Evolutionary conservation across 441 rosid species (phyloP).

Genomic region (Macaranga tanarius): DNA sequence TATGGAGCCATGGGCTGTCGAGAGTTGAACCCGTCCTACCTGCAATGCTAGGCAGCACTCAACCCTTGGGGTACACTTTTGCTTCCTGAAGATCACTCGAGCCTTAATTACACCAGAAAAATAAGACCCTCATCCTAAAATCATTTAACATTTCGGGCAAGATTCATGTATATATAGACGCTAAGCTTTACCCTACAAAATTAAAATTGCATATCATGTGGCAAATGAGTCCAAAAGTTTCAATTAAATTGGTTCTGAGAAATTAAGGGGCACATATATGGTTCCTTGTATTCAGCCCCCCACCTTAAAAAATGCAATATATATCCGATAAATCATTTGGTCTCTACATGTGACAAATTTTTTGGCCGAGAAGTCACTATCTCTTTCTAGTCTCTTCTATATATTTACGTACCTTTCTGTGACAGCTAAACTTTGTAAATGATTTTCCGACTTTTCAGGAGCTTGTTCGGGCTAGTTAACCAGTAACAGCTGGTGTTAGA

Average conservation of each 20-base stretch:
- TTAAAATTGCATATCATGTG: constrained; percentile 5
- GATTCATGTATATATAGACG: not conserved
- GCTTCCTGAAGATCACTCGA: not conserved
- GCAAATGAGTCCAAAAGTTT: not conserved
- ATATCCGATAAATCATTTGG: not conserved
- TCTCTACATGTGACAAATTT: not conserved
- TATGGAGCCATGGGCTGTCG: no score
- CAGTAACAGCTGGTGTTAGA: not conserved
- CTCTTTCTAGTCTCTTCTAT: not conserved
- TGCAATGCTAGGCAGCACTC: no score
- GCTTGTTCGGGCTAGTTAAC: not conserved
- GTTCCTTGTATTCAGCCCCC: not conserved
- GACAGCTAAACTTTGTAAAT: not conserved
- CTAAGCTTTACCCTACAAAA: not conserved
- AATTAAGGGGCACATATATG: not conserved
- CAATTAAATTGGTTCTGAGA: not conserved
- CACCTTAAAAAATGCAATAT: not conserved
- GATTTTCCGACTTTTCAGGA: constrained; percentile 1
- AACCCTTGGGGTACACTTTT: not conserved
- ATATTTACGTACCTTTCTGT: no score
- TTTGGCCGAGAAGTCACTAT: not conserved
- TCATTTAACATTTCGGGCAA: not conserved
- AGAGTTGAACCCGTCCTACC: no score
- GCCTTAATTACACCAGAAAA: not conserved
- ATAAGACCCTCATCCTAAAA: not conserved